These are phyloP conservation scores for Aspergillus viridinutans DNA, from an alignment of 2,329 filamentous ascomycete species.

Conservation along the genomic window DNA sequence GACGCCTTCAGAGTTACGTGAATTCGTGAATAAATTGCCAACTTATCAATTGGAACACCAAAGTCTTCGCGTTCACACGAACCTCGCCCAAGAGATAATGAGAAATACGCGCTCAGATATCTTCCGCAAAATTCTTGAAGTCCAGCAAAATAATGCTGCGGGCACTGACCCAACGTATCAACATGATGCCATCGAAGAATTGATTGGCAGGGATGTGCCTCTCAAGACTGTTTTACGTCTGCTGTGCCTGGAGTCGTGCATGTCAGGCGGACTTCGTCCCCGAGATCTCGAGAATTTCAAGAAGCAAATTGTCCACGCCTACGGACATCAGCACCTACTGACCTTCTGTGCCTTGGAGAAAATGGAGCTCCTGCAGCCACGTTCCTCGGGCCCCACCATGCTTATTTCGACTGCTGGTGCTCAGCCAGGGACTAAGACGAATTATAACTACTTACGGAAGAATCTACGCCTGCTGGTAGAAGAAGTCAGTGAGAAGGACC, in stretches of 20 bases:
- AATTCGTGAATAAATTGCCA: conserved; percentile 91
- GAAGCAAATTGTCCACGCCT: conserved; percentile 81
- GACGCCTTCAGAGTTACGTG: conserved; percentile 83
- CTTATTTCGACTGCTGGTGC: conserved; percentile 71
- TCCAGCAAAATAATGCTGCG: conserved; percentile 91
- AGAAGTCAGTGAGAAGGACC: conserved; percentile 91
- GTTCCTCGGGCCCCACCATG: conserved; percentile 71
- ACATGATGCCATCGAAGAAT: conserved; percentile 85
- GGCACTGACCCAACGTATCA: conserved; percentile 85
- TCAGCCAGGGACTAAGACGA: conserved; percentile 68
- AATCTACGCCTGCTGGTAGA: conserved; percentile 86
- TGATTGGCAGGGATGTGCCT: conserved; percentile 84
- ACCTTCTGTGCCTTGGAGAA: conserved; percentile 87
- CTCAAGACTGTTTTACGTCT: conserved; percentile 77
- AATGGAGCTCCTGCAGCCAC: conserved; percentile 75
- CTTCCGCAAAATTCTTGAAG: conserved; percentile 83
- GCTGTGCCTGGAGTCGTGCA: conserved; percentile 85
- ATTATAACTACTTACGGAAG: conserved; percentile 85
- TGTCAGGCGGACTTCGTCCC: conserved; percentile 80
- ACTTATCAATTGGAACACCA: conserved; percentile 91
- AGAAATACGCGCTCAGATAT: conserved; percentile 84
- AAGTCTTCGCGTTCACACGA: conserved; percentile 86
- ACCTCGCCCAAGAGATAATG: conserved; percentile 90
- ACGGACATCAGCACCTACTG: conserved; percentile 90
- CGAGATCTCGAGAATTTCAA: conserved; percentile 89